These are phyloP conservation scores for Glonium stellatum DNA, from an alignment of 495 filamentous ascomycete species.

Conservation along the genomic window DNA sequence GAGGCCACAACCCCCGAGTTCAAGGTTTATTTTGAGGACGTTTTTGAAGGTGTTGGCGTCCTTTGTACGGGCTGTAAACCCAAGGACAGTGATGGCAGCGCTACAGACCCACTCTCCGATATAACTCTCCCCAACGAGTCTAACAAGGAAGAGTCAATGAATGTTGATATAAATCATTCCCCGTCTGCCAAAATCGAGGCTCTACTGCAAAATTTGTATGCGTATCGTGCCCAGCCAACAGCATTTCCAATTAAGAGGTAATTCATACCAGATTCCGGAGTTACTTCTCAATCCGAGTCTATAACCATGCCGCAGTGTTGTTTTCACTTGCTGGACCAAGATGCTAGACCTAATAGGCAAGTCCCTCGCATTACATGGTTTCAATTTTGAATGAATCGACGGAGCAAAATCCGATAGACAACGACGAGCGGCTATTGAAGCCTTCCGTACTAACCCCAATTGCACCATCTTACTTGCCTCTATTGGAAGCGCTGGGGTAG, in stretches of 20 bases:
- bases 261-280: background rate
- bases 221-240: background rate
- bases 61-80: too few species aligned
- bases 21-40: too few species aligned
- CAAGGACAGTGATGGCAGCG: too few species aligned
- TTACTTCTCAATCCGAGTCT: background rate
- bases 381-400: background rate
- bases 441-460: background rate
- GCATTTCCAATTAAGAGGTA: background rate
- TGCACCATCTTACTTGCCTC: slow-evolving; percentile 32
- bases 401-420: background rate
- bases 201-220: background rate
- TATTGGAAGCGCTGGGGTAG: slow-evolving; percentile 31
- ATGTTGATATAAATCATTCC: background rate
- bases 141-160: too few species aligned
- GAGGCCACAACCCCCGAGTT: too few species aligned
- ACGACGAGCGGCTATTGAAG: background rate
- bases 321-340: slow-evolving; percentile 2
- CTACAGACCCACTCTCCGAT: too few species aligned
- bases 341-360: slow-evolving; percentile 1
- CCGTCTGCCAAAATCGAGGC: background rate
- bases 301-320: background rate
- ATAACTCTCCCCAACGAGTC: too few species aligned
- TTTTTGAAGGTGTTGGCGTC: too few species aligned
- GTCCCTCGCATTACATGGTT: background rate